phyloP scores from a whole-genome alignment of 306 rosid species.

The Parietaria judaica region DNA sequence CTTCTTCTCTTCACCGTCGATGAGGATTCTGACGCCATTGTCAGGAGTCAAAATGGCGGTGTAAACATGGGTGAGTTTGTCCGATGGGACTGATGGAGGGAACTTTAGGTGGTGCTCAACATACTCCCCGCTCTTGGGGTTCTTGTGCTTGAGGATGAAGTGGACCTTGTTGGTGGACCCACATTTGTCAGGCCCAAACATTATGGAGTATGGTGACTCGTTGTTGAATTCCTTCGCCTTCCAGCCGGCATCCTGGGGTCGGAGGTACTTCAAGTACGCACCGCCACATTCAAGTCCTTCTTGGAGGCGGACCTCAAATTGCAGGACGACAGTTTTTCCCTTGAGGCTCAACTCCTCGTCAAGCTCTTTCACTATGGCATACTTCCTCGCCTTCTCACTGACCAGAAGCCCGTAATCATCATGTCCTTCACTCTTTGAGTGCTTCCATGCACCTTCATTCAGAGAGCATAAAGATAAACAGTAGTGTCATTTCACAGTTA shows the following conservation, averaged over 20 bases:
- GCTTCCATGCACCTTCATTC: constrained; percentile 79
- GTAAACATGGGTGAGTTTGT: constrained; percentile 84
- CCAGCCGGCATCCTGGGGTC: constrained; percentile 89
- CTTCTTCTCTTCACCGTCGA: constrained; percentile 53
- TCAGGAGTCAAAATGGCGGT: constrained; percentile 62
- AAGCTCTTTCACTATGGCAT: constrained; percentile 77
- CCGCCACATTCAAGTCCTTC: constrained; percentile 99
- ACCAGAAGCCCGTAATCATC: constrained; percentile 88
- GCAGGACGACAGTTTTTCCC: constrained; percentile 76
- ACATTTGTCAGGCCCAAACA: constrained; percentile 98
- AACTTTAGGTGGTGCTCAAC: constrained; percentile 84
- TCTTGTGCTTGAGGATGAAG: constrained; percentile 90
- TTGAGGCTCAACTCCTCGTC: constrained; percentile 50
- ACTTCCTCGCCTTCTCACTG: constrained; percentile 79
- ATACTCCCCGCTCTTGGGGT: constrained; percentile 71
- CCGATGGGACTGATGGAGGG: constrained; percentile 84
- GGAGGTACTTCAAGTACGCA: constrained; percentile 85
- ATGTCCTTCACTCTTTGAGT: constrained; percentile 86
- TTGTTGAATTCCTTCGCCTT: constrained; percentile 65
- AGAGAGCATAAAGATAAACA: background rate
- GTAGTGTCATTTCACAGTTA: background rate
- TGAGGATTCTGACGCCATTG: constrained; percentile 30
- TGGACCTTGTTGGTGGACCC: constrained; percentile 98
- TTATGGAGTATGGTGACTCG: constrained; percentile 73
- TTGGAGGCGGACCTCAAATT: constrained; percentile 82